Percentiles rank a stretch among this genome's conserved stretches.
These are phyloP conservation scores for Citrus hindsii DNA, from an alignment of 345 rosid genomes.

Conservation along the genomic window DNA sequence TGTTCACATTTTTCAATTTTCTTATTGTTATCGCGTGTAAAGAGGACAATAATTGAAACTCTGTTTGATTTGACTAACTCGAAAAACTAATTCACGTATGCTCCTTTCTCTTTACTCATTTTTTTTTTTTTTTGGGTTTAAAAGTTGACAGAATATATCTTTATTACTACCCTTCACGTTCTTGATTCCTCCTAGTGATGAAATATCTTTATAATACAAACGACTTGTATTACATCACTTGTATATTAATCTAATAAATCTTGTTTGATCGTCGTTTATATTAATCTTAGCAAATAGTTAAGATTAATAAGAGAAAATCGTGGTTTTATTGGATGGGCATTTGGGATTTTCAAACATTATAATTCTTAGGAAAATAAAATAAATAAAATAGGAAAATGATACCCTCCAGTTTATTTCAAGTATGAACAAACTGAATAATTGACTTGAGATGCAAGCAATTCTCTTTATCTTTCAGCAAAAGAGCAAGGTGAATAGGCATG, in stretches of 20 bases:
- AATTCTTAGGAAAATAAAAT: background rate
- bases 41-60: background rate
- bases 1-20: background rate
- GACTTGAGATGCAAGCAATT: constrained; percentile 22
- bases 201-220: background rate
- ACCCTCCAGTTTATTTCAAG: background rate
- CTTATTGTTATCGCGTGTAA: background rate
- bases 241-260: background rate
- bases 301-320: background rate
- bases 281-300: background rate
- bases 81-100: background rate
- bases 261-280: background rate
- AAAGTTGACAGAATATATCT: background rate
- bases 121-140: background rate
- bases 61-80: background rate
- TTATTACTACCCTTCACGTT: background rate
- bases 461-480: constrained; percentile 12
- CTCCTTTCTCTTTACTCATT: background rate
- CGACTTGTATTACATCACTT: background rate
- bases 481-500: background rate
- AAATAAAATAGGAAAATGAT: background rate
- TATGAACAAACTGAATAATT: background rate
- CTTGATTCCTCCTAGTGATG: background rate
- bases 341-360: background rate
- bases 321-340: background rate